These are phyloP conservation scores for Ogataea angusta DNA, from an alignment of 805 yeast genomes.

Conservation along the genomic window DNA sequence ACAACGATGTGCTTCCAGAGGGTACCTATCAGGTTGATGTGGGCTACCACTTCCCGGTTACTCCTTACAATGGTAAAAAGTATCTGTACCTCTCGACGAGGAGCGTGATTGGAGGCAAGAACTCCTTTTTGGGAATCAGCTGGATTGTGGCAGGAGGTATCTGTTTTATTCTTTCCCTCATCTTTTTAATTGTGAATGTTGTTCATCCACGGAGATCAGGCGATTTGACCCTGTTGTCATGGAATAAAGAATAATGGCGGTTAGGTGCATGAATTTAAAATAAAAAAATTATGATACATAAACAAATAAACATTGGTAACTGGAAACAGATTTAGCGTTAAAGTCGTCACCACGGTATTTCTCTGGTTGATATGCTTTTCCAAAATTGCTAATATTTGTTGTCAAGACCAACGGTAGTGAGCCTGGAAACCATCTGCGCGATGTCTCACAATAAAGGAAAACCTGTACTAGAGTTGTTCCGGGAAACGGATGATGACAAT, in stretches of 20 bases:
- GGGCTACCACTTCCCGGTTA: conserved; percentile 79
- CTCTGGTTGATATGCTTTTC: conserved; percentile 4
- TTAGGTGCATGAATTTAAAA: neutral
- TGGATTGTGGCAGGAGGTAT: conserved; percentile 77
- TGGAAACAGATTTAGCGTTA: conserved; percentile 3
- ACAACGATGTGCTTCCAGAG: conserved; percentile 45
- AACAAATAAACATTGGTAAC: conserved; percentile 2
- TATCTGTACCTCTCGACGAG: conserved; percentile 65
- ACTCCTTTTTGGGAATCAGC: conserved; percentile 64
- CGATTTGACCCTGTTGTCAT: conserved; percentile 64
- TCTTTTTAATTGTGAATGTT: conserved; percentile 52
- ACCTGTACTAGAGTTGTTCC: conserved; percentile 7
- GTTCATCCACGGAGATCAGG: conserved; percentile 68
- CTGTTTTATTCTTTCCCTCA: conserved; percentile 55
- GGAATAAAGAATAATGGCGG: conserved; percentile 51
- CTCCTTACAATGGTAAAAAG: conserved; percentile 64
- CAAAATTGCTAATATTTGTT: conserved; percentile 2
- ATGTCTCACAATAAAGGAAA: conserved; percentile 7
- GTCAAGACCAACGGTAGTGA: conserved; percentile 3
- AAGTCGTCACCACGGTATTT: conserved; percentile 7
- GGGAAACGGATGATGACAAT: conserved; percentile 10
- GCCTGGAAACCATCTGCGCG: conserved; percentile 7
- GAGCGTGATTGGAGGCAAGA: conserved; percentile 74
- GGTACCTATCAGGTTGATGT: conserved; percentile 65
- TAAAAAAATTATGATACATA: conserved; percentile 6